Conservation (phyloP, 2,329 filamentous ascomycete species). For the Hymenoscyphus albidus region DNA sequence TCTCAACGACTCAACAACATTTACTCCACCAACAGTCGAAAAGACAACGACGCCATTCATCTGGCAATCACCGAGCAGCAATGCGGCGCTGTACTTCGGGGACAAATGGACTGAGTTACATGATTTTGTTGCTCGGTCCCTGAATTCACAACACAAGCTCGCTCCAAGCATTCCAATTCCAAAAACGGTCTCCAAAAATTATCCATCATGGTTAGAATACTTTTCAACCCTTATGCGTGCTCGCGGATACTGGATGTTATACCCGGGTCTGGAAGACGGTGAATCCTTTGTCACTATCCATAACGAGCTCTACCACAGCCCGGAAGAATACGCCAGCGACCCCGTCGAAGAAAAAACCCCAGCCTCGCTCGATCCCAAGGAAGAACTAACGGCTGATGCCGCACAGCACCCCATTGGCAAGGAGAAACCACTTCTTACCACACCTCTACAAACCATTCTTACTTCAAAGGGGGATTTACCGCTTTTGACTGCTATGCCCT, state of each 20-base stretch:
- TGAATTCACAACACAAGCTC: slow-evolving; percentile 33
- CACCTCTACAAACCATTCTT: slow-evolving; percentile 49
- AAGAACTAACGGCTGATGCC: slow-evolving; percentile 31
- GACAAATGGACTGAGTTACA: slow-evolving; percentile 86
- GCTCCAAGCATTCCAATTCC: slow-evolving; percentile 42
- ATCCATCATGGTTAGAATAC: slow-evolving; percentile 76
- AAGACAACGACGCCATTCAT: slow-evolving; percentile 50
- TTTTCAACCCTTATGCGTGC: slow-evolving; percentile 71
- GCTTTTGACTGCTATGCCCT: slow-evolving; percentile 47
- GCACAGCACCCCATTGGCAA: slow-evolving; percentile 27
- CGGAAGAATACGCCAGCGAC: slow-evolving; percentile 59
- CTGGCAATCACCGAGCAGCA: slow-evolving; percentile 80
- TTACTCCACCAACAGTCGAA: slow-evolving; percentile 43
- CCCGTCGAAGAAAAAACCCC: slow-evolving; percentile 16
- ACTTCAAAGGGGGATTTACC: slow-evolving; percentile 43
- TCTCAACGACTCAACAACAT: slow-evolving; percentile 56
- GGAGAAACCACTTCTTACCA: slow-evolving; percentile 41
- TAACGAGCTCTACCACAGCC: slow-evolving; percentile 66
- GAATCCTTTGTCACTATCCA: slow-evolving; percentile 66
- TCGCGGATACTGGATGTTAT: slow-evolving; percentile 74
- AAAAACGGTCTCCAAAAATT: slow-evolving; percentile 62
- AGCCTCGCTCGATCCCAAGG: not conserved
- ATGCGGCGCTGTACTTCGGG: slow-evolving; percentile 78
- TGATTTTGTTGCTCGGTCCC: slow-evolving; percentile 59
- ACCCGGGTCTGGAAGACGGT: slow-evolving; percentile 57